Evolutionary conservation across 495 filamentous ascomycete genomes (phyloP), one percentile per base, ranked within the genome.

Genomic region (Annulohypoxylon maeteangense): DNA sequence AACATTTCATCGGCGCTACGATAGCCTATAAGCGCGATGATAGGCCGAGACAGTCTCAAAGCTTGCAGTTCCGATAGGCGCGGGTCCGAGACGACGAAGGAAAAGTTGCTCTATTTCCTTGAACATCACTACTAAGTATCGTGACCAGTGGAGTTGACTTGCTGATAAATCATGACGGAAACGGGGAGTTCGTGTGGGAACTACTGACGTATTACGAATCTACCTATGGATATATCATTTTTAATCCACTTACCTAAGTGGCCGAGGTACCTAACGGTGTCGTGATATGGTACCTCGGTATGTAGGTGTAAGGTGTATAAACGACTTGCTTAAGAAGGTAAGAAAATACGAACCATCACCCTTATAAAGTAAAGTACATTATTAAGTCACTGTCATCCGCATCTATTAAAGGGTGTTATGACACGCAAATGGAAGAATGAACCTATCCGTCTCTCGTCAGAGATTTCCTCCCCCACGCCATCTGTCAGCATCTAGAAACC

Each of bases 361-460:
- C 11, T 16, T 25, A 25, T 53, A 25, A 16, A 53, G 48, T 4
- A 53, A 12, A 23, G 25, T 53, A 40, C 36, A 40, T 36, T 40
- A 25, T 53, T 53, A 53, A 3, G 25, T n/a, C 7, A 29, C 12
- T n/a, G n/a, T 53, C 48, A 31, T 47, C 2, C 25, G 16, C n/a
- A n/a, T n/a, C n/a, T 29, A 16, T 29, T 29, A 31, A 5, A 11
- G 0, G 10, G 20, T 23, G 18, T 48, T 14, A 29, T 7, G 4
- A 44, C 14, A 16, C 40, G 45, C 23, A 50, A 50, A 27, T 50
- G 12, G 50, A 34, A 42, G 22, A 25, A 3, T 22, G 25, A 38
- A 55, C 50, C 44, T 34, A 22, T 22, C 67, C 60, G 53, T 65
- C 60, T 70, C 60, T 53, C 45, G 61, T 70, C 31, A 70, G 60